Percentiles rank a stretch among this genome's conserved stretches.
Evolutionary conservation across 1,284 basidiomycete species (phyloP).

Genomic region (Heterobasidion irregulare): DNA sequence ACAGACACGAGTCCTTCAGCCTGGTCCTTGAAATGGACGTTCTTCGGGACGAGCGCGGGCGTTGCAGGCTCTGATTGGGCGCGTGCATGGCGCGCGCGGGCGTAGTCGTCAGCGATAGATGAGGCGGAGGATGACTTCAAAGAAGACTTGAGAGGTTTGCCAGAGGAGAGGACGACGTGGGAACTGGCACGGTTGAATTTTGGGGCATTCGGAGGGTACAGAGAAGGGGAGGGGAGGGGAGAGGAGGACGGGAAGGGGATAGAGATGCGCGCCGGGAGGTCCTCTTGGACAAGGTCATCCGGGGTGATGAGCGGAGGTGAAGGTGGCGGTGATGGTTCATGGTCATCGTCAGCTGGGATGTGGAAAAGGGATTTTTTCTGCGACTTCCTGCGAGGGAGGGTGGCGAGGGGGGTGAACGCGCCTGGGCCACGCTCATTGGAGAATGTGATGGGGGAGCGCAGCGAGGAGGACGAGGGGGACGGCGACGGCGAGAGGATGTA

Average conservation of each 20-base stretch:
- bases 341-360: constrained; percentile 19
- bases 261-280: constrained; percentile 27
- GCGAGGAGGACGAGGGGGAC: neutral
- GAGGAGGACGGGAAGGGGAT: constrained; percentile 16
- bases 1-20: constrained; percentile 73
- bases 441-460: constrained; percentile 27
- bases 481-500: constrained; percentile 1
- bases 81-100: constrained; percentile 27
- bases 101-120: constrained; percentile 30
- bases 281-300: constrained; percentile 8
- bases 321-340: constrained; percentile 10
- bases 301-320: constrained; percentile 16
- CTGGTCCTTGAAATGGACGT: constrained; percentile 78
- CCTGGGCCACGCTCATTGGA: constrained; percentile 39
- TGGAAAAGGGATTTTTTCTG: constrained; percentile 26
- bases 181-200: constrained; percentile 16
- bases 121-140: constrained; percentile 67
- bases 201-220: constrained; percentile 12
- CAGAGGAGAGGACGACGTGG: constrained; percentile 65
- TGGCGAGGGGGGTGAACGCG: constrained; percentile 41
- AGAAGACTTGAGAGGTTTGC: constrained; percentile 84
- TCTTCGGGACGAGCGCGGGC: constrained; percentile 65
- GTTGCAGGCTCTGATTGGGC: constrained; percentile 64
- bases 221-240: constrained; percentile 6
- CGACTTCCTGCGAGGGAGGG: constrained; percentile 35